Evolutionary conservation across 768 basidiomycete genomes (phyloP), one percentile per base, ranked within the genome.

Genomic region (Kwoniella sp.): DNA sequence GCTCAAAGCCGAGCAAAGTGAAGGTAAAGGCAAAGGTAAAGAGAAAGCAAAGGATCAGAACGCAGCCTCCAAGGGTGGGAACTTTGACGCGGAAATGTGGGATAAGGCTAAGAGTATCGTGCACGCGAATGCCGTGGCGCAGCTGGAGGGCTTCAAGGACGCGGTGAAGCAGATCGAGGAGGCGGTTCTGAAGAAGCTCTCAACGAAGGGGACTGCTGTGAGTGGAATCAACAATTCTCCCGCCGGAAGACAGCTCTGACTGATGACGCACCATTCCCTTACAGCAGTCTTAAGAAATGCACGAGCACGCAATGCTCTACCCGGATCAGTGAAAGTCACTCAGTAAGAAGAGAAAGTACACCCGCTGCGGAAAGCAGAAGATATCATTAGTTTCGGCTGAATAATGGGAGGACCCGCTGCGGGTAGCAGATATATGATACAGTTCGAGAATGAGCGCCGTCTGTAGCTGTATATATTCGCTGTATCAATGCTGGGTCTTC

Each of bases 281-380:
- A n/a, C n/a, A n/a, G n/a, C n/a, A n/a, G n/a, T n/a, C n/a, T n/a
- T n/a, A n/a, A n/a, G n/a, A n/a, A n/a, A n/a, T n/a, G n/a, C n/a
- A n/a, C n/a, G n/a, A n/a, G n/a, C n/a, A n/a, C n/a, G n/a, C n/a
- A n/a, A n/a, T n/a, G n/a, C n/a, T n/a, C n/a, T n/a, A n/a, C n/a
- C n/a, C n/a, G n/a, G n/a, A n/a, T n/a, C n/a, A n/a, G n/a, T n/a
- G n/a, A n/a, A n/a, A n/a, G n/a, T n/a, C n/a, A n/a, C n/a, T n/a
- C n/a, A n/a, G 15, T 7, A 20, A 9, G 9, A 20, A 17, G 8
- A 45, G 41, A 9, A 3, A 45, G 41, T 45, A 45, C 11, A 45
- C 41, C 41, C 41, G 41, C 41, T 45, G 41, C 41, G 41, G 41
- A 17, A 45, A 45, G 41, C 41, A n/a, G n/a, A n/a, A n/a, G n/a